A percentile compares a stretch with the other conserved stretches of the same genome.
phyloP scores from a whole-genome alignment of 129 eudicot genomes.

The Cynara cardunculus region DNA sequence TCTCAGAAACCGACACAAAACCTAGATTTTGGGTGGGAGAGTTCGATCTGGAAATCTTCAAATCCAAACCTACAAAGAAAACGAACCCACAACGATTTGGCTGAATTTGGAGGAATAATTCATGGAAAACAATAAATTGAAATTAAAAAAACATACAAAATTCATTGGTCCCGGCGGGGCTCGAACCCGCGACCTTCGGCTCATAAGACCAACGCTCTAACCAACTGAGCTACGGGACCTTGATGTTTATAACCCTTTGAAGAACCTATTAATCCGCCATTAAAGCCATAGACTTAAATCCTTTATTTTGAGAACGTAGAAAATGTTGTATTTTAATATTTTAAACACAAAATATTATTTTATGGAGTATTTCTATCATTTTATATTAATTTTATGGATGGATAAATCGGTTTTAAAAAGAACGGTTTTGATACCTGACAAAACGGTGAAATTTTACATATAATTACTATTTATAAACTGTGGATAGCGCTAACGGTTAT shows the following conservation, averaged over 20 bases:
- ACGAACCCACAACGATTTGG: background rate
- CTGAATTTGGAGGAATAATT: too few species aligned
- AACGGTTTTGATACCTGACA: background rate
- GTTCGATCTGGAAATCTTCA: background rate
- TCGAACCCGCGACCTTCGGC: conserved; percentile 99
- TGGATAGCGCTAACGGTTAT: background rate
- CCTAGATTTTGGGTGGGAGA: conserved; percentile 9
- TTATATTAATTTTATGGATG: too few species aligned
- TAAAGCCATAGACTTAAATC: background rate
- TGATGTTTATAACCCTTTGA: background rate
- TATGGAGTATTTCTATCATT: too few species aligned
- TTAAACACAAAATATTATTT: too few species aligned
- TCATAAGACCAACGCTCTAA: conserved; percentile 99
- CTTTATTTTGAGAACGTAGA: background rate
- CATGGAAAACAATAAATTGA: background rate
- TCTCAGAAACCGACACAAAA: conserved; percentile 24
- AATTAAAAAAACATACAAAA: background rate
- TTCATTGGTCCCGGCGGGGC: conserved; percentile 85
- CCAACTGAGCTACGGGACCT: conserved; percentile 99
- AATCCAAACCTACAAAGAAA: background rate
- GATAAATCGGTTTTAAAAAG: too few species aligned
- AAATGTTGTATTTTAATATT: background rate
- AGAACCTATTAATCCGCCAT: background rate
- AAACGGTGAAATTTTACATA: background rate
- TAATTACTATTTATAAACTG: background rate